These are phyloP conservation scores for Hypoxylon sp. DNA, from an alignment of 2,329 filamentous ascomycete genomes.

Conservation along the genomic window DNA sequence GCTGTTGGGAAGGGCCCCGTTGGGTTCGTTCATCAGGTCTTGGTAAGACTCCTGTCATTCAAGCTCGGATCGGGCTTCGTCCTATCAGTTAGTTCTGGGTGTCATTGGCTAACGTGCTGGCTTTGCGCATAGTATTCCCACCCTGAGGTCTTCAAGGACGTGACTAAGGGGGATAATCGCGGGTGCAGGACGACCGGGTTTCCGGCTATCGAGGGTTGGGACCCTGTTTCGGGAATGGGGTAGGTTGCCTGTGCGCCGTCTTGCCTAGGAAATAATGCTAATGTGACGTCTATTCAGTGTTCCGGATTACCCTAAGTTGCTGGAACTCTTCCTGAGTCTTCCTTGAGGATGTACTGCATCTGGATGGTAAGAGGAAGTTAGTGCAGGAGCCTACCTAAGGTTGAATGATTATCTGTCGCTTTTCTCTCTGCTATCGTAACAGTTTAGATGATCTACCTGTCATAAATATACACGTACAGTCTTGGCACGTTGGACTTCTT, in stretches of 20 bases:
- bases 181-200: slow-evolving; percentile 52
- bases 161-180: slow-evolving; percentile 50
- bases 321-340: slow-evolving; percentile 46
- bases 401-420: too few species aligned
- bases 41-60: too few species aligned
- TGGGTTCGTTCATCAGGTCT: slow-evolving; percentile 60
- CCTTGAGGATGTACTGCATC: slow-evolving; percentile 33
- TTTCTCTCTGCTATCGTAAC: not conserved
- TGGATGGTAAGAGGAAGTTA: not conserved
- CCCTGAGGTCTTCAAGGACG: slow-evolving; percentile 50
- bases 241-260: slow-evolving; percentile 6
- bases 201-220: slow-evolving; percentile 51
- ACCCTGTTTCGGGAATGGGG: slow-evolving; percentile 50
- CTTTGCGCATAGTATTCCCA: slow-evolving; percentile 53
- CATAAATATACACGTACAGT: not conserved
- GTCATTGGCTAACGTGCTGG: not conserved
- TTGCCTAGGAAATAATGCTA: slow-evolving; percentile 2
- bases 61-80: not conserved
- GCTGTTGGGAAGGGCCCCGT: slow-evolving; percentile 55
- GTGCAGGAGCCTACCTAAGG: not conserved
- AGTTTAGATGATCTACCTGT: not conserved
- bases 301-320: slow-evolving; percentile 46
- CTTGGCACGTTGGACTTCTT: not conserved
- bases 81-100: not conserved
- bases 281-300: slow-evolving; percentile 36